Conservation (phyloP, 23 red algal species). For the Gracilariopsis chorda region DNA sequence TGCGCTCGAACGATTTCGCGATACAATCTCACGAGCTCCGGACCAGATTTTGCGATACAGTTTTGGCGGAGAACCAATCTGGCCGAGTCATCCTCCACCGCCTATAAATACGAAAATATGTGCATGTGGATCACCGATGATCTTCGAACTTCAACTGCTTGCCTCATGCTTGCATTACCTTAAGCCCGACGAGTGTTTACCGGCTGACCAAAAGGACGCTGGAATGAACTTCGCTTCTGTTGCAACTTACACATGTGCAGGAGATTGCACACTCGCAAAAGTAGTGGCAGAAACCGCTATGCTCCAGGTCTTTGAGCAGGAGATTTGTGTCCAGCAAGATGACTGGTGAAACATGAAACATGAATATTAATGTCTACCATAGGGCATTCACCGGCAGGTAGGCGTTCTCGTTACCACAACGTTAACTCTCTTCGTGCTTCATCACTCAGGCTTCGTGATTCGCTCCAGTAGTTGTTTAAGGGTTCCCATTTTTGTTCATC, state of each 20-base stretch:
- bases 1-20: constrained; percentile 4
- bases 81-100: constrained; percentile 28
- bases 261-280: constrained; percentile 19
- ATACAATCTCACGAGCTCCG: constrained; percentile 46
- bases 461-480: constrained; percentile 57
- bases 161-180: constrained; percentile 56
- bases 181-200: constrained; percentile 18
- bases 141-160: constrained; percentile 64
- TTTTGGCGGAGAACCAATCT: constrained; percentile 24
- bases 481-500: constrained; percentile 50
- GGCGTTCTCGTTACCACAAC: neutral
- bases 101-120: neutral
- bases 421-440: neutral
- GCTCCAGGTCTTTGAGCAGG: constrained; percentile 23
- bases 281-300: neutral
- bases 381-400: neutral
- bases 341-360: neutral
- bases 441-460: neutral
- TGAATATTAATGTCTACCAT: neutral
- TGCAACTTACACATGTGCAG: constrained; percentile 46
- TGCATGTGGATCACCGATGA: constrained; percentile 18
- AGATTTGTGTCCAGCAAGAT: constrained; percentile 13
- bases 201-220: constrained; percentile 33
- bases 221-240: constrained; percentile 52
- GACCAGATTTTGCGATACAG: constrained; percentile 51